Conservation (phyloP, 768 basidiomycete genomes). For the Hemileccinum impolitum region DNA sequence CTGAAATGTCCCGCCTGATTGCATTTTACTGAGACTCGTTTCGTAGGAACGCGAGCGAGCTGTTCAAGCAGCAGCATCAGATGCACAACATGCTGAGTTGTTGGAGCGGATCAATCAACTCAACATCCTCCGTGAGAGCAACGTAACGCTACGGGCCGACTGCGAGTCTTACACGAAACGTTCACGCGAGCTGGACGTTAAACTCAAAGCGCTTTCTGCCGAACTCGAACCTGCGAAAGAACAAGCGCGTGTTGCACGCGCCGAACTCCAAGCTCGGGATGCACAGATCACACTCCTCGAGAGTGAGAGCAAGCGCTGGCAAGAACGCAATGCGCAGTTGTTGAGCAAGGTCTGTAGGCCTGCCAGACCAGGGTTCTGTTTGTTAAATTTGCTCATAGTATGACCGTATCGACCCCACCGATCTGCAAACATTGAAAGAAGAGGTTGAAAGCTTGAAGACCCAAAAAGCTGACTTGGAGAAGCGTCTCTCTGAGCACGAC, state of each 20-base stretch:
- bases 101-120: conserved; percentile 84
- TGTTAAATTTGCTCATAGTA: conserved; percentile 45
- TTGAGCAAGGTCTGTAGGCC: conserved; percentile 63
- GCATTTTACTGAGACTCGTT: background rate
- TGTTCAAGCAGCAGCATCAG: conserved; percentile 64
- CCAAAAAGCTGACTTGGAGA: conserved; percentile 37
- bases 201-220: conserved; percentile 51
- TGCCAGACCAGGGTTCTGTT: background rate
- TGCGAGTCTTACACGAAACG: conserved; percentile 69
- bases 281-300: conserved; percentile 68
- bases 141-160: conserved; percentile 78
- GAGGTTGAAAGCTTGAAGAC: conserved; percentile 57
- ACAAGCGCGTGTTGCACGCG: conserved; percentile 58
- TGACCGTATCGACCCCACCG: conserved; percentile 84
- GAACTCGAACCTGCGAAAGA: conserved; percentile 78
- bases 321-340: conserved; percentile 77
- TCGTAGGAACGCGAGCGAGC: conserved; percentile 77
- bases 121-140: conserved; percentile 84
- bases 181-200: conserved; percentile 60
- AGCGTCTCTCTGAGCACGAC: conserved; percentile 28
- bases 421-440: conserved; percentile 74
- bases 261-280: conserved; percentile 71
- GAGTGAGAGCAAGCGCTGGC: conserved; percentile 77
- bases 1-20: background rate
- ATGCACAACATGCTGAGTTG: conserved; percentile 79